Percentiles rank a stretch among this genome's conserved stretches.
Evolutionary conservation across 768 basidiomycete genomes (phyloP).

Genomic region (Lentinula sp.): DNA sequence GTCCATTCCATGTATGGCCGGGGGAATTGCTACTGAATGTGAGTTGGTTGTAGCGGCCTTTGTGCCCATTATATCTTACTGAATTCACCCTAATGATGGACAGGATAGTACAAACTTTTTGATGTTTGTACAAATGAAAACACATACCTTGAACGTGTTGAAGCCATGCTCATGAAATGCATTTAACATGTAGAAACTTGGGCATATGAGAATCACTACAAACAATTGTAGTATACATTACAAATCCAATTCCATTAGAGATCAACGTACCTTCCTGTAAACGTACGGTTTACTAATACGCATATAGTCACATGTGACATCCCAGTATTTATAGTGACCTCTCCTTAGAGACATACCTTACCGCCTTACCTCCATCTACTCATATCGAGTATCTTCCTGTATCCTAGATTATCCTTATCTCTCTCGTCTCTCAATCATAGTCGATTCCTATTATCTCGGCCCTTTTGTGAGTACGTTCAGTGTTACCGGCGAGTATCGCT

Average conservation of each 20-base stretch:
- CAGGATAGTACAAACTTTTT: neutral
- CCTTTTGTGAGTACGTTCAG: too few relatives aligned
- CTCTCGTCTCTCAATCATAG: too few relatives aligned
- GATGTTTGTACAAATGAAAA: neutral
- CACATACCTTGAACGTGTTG: conserved; percentile 26
- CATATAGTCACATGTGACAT: too few relatives aligned
- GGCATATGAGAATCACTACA: conserved; percentile 41
- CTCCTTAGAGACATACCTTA: too few relatives aligned
- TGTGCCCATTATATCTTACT: conserved; percentile 10
- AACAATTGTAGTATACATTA: neutral
- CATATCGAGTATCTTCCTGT: too few relatives aligned
- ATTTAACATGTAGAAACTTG: conserved; percentile 31
- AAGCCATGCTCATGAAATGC: conserved; percentile 18
- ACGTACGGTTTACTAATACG: too few relatives aligned
- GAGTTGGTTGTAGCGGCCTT: neutral
- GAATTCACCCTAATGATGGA: conserved; percentile 29
- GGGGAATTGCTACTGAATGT: conserved; percentile 22
- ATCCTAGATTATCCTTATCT: too few relatives aligned
- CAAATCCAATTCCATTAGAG: neutral
- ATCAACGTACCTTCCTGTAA: too few relatives aligned
- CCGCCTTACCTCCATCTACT: too few relatives aligned
- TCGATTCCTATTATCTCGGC: too few relatives aligned
- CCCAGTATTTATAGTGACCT: too few relatives aligned
- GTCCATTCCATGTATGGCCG: conserved; percentile 31
- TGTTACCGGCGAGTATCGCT: too few relatives aligned